These are phyloP conservation scores for Rutstroemia sp. DNA, from an alignment of 2,329 filamentous ascomycete species.

Conservation along the genomic window DNA sequence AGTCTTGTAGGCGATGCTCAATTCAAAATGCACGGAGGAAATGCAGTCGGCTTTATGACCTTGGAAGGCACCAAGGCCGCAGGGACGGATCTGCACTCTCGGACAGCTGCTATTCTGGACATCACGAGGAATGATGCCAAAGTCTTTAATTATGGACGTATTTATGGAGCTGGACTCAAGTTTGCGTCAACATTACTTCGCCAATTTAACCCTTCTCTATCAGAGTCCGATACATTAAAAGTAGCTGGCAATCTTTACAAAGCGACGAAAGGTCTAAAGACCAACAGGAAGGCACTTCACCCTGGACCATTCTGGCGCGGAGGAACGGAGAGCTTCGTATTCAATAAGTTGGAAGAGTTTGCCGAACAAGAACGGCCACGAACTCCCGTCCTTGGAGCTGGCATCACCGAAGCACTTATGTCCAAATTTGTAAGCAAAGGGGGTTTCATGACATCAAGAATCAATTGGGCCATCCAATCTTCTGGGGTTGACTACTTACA, in stretches of 20 bases:
- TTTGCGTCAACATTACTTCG: constrained; percentile 85
- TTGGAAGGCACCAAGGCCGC: constrained; percentile 91
- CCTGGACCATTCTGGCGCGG: constrained; percentile 86
- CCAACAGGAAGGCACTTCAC: constrained; percentile 62
- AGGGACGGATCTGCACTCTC: constrained; percentile 89
- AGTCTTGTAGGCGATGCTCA: constrained; percentile 90
- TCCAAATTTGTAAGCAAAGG: constrained; percentile 79
- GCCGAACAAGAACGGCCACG: constrained; percentile 87
- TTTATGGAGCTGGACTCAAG: constrained; percentile 94
- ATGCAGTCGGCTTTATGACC: constrained; percentile 98
- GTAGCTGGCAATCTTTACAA: constrained; percentile 77
- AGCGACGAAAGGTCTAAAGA: constrained; percentile 86
- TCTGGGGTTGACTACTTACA: constrained; percentile 97
- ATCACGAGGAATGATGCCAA: constrained; percentile 95
- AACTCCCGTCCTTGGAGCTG: constrained; percentile 87
- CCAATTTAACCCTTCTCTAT: constrained; percentile 84
- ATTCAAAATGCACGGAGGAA: constrained; percentile 91
- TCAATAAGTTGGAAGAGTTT: constrained; percentile 97
- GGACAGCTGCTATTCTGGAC: constrained; percentile 83
- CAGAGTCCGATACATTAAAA: constrained; percentile 68
- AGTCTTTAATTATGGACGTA: constrained; percentile 97
- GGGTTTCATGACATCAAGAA: constrained; percentile 88
- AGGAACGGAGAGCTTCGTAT: constrained; percentile 94
- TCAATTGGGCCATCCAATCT: constrained; percentile 99
- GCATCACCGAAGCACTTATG: constrained; percentile 94